Evolutionary conservation across 2,329 filamentous ascomycete genomes (phyloP).

Genomic region (Penicillium frequentans): DNA sequence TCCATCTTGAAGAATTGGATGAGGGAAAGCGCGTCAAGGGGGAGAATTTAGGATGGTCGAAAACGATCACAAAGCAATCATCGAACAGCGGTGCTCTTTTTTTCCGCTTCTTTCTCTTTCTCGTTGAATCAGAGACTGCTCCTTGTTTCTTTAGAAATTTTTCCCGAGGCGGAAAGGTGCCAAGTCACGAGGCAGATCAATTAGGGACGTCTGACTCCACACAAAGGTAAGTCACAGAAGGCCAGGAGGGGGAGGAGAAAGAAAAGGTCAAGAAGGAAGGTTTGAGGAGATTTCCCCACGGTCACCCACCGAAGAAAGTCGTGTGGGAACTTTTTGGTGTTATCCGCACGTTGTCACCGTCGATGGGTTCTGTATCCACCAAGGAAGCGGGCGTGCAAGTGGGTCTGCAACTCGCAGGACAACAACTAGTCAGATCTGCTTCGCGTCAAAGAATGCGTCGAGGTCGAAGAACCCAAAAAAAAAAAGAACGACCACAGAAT

Average conservation of each 20-base stretch:
- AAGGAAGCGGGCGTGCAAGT: constrained; percentile 39
- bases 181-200: constrained; percentile 23
- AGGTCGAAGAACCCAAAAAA: constrained; percentile 1
- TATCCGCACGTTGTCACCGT: constrained; percentile 44
- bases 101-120: constrained; percentile 7
- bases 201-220: constrained; percentile 36
- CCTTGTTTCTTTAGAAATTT: constrained; percentile 19
- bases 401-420: constrained; percentile 34
- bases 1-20: constrained; percentile 35
- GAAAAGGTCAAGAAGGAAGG: constrained; percentile 30
- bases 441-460: constrained; percentile 31
- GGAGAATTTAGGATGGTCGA: constrained; percentile 8
- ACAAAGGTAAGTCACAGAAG: constrained; percentile 22
- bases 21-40: not conserved
- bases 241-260: constrained; percentile 17
- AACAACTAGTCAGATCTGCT: constrained; percentile 38
- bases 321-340: constrained; percentile 39
- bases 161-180: constrained; percentile 16
- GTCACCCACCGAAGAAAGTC: constrained; percentile 39
- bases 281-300: constrained; percentile 40
- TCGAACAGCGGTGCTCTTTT: constrained; percentile 26
- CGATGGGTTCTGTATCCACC: constrained; percentile 42
- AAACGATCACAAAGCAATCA: constrained; percentile 36
- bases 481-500: constrained; percentile 4
- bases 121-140: not conserved